Base-by-base conservation (phyloP, 257 asterid species). In the Solanum infundibuliforme region DNA sequence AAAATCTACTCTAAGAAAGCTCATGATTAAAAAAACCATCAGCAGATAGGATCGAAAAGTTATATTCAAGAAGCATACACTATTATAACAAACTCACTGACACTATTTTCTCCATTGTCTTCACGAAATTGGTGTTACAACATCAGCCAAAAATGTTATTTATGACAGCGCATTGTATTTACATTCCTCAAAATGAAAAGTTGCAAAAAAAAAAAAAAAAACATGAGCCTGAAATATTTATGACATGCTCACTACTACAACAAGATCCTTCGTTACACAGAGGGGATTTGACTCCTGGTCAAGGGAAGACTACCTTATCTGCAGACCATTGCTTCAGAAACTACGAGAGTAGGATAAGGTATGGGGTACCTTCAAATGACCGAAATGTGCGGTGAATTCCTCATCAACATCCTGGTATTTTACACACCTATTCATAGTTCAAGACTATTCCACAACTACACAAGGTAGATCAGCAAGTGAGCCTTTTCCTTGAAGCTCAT, bases 341-440 rank as follows among this genome's bases (percentile, higher is more conserved):
- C 88, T 88, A 77, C 27, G 89, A 88, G 12, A 84, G 84, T 76
- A 82, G 89, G 65, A 91, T 88, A 8, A 88, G 86, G 89, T 83
- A 88, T 18, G 87, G 91, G 88, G 79, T 82, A 43, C 83, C 90
- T 43, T 88, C 86, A 85, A 87, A 88, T 32, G 89, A 91, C 79
- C 89, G 86, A 31, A 89, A 89, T 68, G 12, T 87, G 86, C 6
- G 5, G 35, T 74, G 31, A 74, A 60, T 25, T 55, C 18, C 46
- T 58, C 88, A 73, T 73, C 69, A 48, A 27, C 69, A 18, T 48
- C 75, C 90, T 84, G 2, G 94, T 93, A 46, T 32, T 87, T 23
- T 84, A 91, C 89, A 94, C 95, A 65, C 94, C 98, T 8, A 71
- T 86, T 32, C 94, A 93, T 21, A 90, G 93, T 83, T 93, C 96